These are phyloP conservation scores for Pyracantha coccinea DNA, from an alignment of 331 rosid genomes.

Conservation along the genomic window DNA sequence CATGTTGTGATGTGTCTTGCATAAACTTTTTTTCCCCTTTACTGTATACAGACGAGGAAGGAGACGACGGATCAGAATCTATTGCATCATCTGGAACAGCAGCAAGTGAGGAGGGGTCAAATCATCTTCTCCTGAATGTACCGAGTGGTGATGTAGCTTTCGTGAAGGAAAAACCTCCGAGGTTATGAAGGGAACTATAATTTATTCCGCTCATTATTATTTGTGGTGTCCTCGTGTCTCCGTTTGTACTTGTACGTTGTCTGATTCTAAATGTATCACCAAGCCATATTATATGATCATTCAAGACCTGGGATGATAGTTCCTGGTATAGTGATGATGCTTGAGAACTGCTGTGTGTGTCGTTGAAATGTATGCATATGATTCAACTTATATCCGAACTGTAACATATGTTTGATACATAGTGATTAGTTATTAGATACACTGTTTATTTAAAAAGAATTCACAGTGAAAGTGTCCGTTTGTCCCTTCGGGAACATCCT, in stretches of 20 bases:
- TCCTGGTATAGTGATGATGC: constrained; percentile 14
- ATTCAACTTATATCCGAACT: not conserved
- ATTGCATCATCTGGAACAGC: constrained; percentile 38
- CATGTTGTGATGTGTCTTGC: not conserved
- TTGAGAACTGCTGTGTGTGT: constrained; percentile 18
- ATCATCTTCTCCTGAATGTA: constrained; percentile 53
- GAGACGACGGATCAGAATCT: constrained; percentile 52
- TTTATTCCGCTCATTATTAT: constrained; percentile 6
- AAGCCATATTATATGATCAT: not conserved
- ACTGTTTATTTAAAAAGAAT: not conserved
- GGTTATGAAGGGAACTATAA: constrained; percentile 63
- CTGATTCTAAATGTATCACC: not conserved
- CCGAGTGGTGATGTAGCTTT: constrained; percentile 58
- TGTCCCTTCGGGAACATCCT: no score
- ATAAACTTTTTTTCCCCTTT: not conserved
- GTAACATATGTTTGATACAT: not conserved
- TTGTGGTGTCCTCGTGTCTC: constrained; percentile 7
- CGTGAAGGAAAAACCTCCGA: constrained; percentile 63
- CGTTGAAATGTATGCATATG: constrained; percentile 4
- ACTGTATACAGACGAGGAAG: constrained; percentile 64
- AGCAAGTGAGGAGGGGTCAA: constrained; percentile 54
- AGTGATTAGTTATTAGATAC: not conserved
- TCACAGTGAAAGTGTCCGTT: no score
- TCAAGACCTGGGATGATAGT: constrained; percentile 2
- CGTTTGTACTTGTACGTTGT: constrained; percentile 22